A percentile compares a stretch with the other conserved stretches of the same genome.
Evolutionary conservation across 805 yeast species (phyloP).

Genomic region (Ogataea pini): DNA sequence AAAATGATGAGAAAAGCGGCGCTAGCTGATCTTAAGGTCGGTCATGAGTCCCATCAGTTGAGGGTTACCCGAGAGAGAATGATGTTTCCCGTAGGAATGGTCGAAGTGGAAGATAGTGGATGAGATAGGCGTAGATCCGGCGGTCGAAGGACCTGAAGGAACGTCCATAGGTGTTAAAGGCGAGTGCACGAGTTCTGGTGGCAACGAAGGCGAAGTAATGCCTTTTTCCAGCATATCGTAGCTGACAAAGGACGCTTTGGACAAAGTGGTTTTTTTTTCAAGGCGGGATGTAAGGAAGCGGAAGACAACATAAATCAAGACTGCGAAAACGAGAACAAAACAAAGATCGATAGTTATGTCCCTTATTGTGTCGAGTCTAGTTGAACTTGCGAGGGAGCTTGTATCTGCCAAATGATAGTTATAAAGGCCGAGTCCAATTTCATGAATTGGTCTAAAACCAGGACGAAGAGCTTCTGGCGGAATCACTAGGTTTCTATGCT

Average conservation of each 20-base stretch:
- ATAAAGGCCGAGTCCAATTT: conserved; percentile 34
- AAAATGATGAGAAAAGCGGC: neutral
- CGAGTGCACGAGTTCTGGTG: conserved; percentile 14
- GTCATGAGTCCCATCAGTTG: conserved; percentile 15
- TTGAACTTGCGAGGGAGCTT: conserved; percentile 3
- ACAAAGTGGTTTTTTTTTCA: conserved; percentile 5
- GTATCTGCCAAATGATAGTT: conserved; percentile 28
- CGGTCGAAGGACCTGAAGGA: conserved; percentile 10
- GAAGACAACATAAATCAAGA: conserved; percentile 2
- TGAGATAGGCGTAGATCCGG: conserved; percentile 13
- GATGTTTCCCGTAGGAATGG: conserved; percentile 10
- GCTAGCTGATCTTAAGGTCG: conserved; percentile 22
- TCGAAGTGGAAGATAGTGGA: conserved; percentile 15
- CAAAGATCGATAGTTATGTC: conserved; percentile 8
- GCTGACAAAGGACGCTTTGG: neutral
- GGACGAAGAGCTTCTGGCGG: conserved; percentile 28
- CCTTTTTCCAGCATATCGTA: conserved; percentile 15
- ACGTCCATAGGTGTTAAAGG: conserved; percentile 12
- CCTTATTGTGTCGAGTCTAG: conserved; percentile 4
- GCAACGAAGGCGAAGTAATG: conserved; percentile 3
- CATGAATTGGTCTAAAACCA: conserved; percentile 32
- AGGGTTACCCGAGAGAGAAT: neutral
- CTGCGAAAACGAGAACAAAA: conserved; percentile 2
- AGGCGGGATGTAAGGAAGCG: neutral
- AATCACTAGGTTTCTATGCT: conserved; percentile 28